phyloP scores from a whole-genome alignment of 2,329 filamentous ascomycete species.

The Sporothrix dimorphospora region DNA sequence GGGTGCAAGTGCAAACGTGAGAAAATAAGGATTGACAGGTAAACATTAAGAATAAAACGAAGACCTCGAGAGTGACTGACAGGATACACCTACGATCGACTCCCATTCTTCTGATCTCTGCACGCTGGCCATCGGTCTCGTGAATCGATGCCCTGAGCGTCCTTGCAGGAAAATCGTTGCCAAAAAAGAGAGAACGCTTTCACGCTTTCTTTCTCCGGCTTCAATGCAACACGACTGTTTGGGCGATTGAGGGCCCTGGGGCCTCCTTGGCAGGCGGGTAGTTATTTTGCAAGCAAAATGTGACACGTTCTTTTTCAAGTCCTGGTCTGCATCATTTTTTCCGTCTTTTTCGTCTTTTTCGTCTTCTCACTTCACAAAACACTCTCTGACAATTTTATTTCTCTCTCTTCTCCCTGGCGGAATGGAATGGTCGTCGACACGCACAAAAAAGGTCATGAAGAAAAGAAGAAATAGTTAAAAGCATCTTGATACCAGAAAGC shows the following conservation, averaged over 20 bases:
- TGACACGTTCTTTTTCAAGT: not conserved
- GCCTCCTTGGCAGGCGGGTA: slow-evolving; percentile 7
- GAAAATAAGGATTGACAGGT: not conserved
- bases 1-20: not conserved
- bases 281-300: not conserved
- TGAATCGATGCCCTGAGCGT: slow-evolving; percentile 7
- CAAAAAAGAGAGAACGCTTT: not conserved
- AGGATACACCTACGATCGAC: not conserved
- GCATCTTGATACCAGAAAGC: slow-evolving; percentile 3
- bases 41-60: not conserved
- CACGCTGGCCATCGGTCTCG: not conserved
- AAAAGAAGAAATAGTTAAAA: not conserved
- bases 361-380: slow-evolving; percentile 4
- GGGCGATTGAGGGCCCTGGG: not conserved
- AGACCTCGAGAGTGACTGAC: not conserved
- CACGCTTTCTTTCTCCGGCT: not conserved
- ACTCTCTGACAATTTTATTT: not conserved
- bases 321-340: not conserved
- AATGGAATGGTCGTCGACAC: not conserved
- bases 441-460: no score
- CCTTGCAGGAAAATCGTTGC: not conserved
- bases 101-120: not conserved
- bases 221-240: slow-evolving; percentile 17
- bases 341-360: not conserved
- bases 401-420: not conserved